phyloP scores from a whole-genome alignment of 495 filamentous ascomycete species.

The Achaetomiella virescens region DNA sequence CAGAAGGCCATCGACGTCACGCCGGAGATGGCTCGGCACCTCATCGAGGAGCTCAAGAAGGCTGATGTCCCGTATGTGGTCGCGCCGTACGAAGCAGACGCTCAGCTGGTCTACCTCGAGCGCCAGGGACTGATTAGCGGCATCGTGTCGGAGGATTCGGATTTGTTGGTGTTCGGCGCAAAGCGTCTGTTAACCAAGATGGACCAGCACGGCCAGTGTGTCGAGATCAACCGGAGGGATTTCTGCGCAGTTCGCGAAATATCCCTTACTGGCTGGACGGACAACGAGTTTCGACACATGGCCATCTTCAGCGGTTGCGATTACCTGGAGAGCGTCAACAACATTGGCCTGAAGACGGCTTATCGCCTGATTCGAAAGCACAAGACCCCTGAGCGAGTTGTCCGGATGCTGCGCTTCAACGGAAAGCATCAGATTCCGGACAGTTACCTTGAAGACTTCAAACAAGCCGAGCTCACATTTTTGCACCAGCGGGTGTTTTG shows the following conservation, averaged over 20 bases:
- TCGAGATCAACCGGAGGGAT: conserved; percentile 81
- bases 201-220: conserved; percentile 84
- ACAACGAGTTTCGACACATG: conserved; percentile 88
- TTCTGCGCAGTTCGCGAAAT: conserved; percentile 86
- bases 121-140: conserved; percentile 72
- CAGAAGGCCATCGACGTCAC: conserved; percentile 97
- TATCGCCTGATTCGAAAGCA: conserved; percentile 84
- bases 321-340: conserved; percentile 76
- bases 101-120: conserved; percentile 92
- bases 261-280: conserved; percentile 84
- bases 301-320: conserved; percentile 98
- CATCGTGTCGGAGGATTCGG: conserved; percentile 94
- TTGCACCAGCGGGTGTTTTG: conserved; percentile 92
- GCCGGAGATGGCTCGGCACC: conserved; percentile 83
- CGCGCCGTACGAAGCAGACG: conserved; percentile 95
- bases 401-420: conserved; percentile 79
- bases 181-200: conserved; percentile 88
- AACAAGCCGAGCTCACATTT: conserved; percentile 85
- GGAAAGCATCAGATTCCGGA: conserved; percentile 72
- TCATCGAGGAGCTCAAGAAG: conserved; percentile 87
- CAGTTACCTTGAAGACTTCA: conserved; percentile 71
- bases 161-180: conserved; percentile 91
- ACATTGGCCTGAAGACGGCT: conserved; percentile 88
- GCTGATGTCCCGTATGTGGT: conserved; percentile 80
- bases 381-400: conserved; percentile 74